These are phyloP conservation scores for Septoria petroselini DNA, from an alignment of 2,329 filamentous ascomycete genomes.

Conservation along the genomic window DNA sequence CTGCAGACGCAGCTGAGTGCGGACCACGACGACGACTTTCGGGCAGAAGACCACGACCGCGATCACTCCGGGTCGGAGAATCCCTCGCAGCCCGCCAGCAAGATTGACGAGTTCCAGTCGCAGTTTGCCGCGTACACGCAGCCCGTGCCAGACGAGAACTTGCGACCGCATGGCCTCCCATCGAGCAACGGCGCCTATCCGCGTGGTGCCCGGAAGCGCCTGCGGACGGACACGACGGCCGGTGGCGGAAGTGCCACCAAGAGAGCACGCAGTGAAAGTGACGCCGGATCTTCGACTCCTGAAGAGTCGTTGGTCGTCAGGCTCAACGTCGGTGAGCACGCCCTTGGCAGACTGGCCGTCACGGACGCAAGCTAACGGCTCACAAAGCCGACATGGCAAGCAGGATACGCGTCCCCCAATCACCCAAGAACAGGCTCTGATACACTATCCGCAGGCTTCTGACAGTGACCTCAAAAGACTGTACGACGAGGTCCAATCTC, in stretches of 20 bases:
- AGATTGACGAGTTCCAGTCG: conserved; percentile 13
- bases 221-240: not conserved
- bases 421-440: no score
- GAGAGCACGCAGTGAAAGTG: conserved; percentile 16
- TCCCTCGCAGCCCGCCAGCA: conserved; percentile 11
- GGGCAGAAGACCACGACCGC: not conserved
- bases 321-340: conserved; percentile 14
- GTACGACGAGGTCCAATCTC: conserved; percentile 53
- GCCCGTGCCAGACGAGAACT: conserved; percentile 12
- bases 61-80: not conserved
- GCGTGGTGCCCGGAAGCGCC: conserved; percentile 2
- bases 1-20: conserved; percentile 10
- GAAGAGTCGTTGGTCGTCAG: conserved; percentile 15
- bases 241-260: conserved; percentile 4
- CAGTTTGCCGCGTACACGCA: conserved; percentile 19
- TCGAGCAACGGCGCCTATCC: conserved; percentile 7
- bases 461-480: conserved; percentile 54
- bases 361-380: conserved; percentile 47
- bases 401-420: not conserved
- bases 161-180: conserved; percentile 7
- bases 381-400: conserved; percentile 57
- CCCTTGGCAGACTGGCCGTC: conserved; percentile 6
- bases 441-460: conserved; percentile 35
- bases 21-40: conserved; percentile 1
- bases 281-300: conserved; percentile 7